Evolutionary conservation across 257 asterid genomes (phyloP).

Genomic region (Solanum gandarillasii): DNA sequence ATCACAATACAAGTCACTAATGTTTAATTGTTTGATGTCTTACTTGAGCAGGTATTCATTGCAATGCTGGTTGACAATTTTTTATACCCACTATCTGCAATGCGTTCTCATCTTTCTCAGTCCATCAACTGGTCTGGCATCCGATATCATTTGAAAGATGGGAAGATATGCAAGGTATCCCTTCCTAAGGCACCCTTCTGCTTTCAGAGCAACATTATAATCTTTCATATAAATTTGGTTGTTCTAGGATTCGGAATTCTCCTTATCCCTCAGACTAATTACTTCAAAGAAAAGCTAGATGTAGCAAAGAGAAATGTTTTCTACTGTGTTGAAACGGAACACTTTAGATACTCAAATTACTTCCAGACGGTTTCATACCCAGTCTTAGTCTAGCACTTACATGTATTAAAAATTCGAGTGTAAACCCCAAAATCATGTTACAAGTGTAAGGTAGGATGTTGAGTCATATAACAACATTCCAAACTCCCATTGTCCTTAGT

Average conservation of each 20-base stretch:
- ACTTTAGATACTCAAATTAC: not conserved
- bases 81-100: constrained; percentile 77
- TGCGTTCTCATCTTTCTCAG: constrained; percentile 87
- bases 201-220: not conserved
- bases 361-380: not conserved
- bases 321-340: not conserved
- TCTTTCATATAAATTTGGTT: not conserved
- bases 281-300: not conserved
- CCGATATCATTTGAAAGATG: constrained; percentile 77
- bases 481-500: not conserved
- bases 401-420: not conserved
- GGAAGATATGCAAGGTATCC: constrained; percentile 74
- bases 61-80: constrained; percentile 97
- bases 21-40: constrained; percentile 6
- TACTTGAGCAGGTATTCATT: constrained; percentile 61
- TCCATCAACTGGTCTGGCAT: constrained; percentile 98
- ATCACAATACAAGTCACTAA: not conserved
- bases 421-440: not conserved
- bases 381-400: not conserved
- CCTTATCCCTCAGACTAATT: not conserved
- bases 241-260: not conserved
- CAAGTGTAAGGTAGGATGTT: not conserved
- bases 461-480: not conserved
- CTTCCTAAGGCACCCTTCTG: not conserved
- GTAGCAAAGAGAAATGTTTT: not conserved